Percentiles rank a stretch among this genome's conserved stretches.
Conservation (phyloP, 208 protist genomes). For the Trypanosoma scelopori region DNA sequence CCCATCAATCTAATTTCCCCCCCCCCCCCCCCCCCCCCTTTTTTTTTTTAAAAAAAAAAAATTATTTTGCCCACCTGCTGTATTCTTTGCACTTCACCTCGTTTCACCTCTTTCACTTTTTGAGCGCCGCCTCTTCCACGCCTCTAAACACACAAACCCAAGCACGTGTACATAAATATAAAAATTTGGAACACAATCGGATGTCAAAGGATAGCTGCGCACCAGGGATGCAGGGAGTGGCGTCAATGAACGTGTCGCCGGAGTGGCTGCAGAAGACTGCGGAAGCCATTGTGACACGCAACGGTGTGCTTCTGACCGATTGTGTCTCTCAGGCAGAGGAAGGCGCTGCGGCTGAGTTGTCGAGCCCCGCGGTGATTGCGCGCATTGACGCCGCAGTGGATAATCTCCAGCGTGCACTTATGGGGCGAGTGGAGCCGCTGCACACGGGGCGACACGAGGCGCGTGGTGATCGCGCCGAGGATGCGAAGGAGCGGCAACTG, state of each 20-base stretch:
- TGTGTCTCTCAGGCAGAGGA: conserved; percentile 37
- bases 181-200: background rate
- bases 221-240: background rate
- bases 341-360: conserved; percentile 33
- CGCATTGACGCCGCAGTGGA: conserved; percentile 20
- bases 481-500: conserved; percentile 43
- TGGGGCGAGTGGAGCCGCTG: conserved; percentile 3
- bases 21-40: too few relatives aligned
- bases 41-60: too few relatives aligned
- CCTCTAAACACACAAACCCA: too few relatives aligned
- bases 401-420: conserved; percentile 10
- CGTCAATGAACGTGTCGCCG: conserved; percentile 14
- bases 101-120: too few relatives aligned
- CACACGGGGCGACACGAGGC: background rate
- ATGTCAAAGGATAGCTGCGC: background rate
- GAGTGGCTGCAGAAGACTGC: conserved; percentile 33
- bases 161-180: too few relatives aligned
- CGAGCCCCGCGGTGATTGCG: background rate
- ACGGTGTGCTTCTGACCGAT: conserved; percentile 52
- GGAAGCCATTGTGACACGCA: conserved; percentile 36
- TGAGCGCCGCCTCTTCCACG: too few relatives aligned
- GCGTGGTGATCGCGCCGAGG: conserved; percentile 4
- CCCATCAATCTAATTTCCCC: too few relatives aligned
- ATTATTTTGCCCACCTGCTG: too few relatives aligned
- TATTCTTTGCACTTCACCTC: too few relatives aligned